Base-by-base conservation (phyloP, 2,329 filamentous ascomycete species). In the Apiospora malaysiana region DNA sequence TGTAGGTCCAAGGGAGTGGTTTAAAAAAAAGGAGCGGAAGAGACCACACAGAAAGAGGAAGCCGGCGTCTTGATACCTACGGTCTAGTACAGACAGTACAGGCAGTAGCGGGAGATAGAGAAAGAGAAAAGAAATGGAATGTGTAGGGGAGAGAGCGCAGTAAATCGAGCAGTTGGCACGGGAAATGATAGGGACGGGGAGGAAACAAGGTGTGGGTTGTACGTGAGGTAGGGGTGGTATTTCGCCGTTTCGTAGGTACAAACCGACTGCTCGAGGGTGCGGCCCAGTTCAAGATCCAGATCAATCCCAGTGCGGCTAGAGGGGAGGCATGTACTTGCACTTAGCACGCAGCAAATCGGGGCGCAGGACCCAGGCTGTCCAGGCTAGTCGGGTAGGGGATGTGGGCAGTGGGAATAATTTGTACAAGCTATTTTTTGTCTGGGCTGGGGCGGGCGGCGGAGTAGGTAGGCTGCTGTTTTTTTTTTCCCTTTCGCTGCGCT, bases 131-230 rank as follows among this genome's bases (percentile, higher is more conserved):
- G 71, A 72, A 68, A 43, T 72, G 71, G 71, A 70, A 70, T 70
- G 71, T 66, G 66, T 69, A 72, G 69, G 71, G 69, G 66, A 66
- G 42, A 69, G 69, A 70, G 68, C 68, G 63, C 23, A 70, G 69
- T 49, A 65, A 68, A 68, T 45, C 46, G 46, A 68, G 67, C 67
- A 68, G 46, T 49, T 56, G 46, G 45, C 21, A 27, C 32, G 68
- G 71, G 69, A 71, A 66, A 69, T 68, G 56, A 70, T 70, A 70
- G 69, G 49, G 67, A 72, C 42, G 69, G 68, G 69, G 68, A 69
- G 70, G 67, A 72, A 70, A 68, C 71, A 72, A 69, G 71, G 71
- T 72, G 69, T 68, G 67, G 67, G 71, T 69, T 51, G 47, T 51
- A 70, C 49, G 67, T 69, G 69, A 45, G 40, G 59, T 70, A 70